phyloP scores from a whole-genome alignment of 176 grass and related monocot genomes.

The Carex scoparia region DNA sequence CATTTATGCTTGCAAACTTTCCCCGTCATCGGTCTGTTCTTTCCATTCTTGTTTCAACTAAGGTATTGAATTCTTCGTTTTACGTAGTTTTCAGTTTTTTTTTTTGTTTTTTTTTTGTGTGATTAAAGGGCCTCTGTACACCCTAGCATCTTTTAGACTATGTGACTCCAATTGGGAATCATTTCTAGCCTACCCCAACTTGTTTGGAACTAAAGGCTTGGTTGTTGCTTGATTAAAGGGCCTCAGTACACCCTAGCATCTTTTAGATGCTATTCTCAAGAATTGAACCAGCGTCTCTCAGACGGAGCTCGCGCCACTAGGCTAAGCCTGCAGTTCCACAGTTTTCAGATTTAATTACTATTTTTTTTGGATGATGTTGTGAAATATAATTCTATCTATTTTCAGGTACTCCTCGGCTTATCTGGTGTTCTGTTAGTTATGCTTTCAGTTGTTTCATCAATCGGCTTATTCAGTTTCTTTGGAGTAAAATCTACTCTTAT shows the following conservation, averaged over 20 bases:
- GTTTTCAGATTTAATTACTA: slow-evolving; percentile 1
- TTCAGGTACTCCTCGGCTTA: slow-evolving; percentile 89
- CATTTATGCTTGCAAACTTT: slow-evolving; percentile 75
- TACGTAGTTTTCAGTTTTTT: not conserved
- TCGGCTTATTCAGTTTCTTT: slow-evolving; percentile 87
- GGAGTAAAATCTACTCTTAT: slow-evolving; percentile 96
- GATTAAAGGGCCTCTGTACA: too few species aligned
- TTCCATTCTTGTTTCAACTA: slow-evolving; percentile 80
- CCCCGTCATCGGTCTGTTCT: slow-evolving; percentile 35
- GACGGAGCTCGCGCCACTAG: too few species aligned
- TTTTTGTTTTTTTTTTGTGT: not conserved
- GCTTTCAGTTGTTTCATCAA: slow-evolving; percentile 92
- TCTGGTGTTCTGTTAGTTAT: slow-evolving; percentile 85
- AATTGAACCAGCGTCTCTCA: too few species aligned
- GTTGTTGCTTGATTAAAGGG: too few species aligned
- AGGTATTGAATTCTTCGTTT: slow-evolving; percentile 43
- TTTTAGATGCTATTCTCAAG: too few species aligned
- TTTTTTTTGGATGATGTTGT: slow-evolving; percentile 19
- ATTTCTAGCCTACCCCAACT: too few species aligned
- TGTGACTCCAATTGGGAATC: too few species aligned
- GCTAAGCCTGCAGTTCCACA: too few species aligned
- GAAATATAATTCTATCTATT: slow-evolving; percentile 20
- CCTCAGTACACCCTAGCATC: too few species aligned
- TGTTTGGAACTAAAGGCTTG: too few species aligned
- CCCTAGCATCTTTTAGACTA: too few species aligned